phyloP scores from a whole-genome alignment of 1,284 basidiomycete genomes.

The Ustilago loliicola region DNA sequence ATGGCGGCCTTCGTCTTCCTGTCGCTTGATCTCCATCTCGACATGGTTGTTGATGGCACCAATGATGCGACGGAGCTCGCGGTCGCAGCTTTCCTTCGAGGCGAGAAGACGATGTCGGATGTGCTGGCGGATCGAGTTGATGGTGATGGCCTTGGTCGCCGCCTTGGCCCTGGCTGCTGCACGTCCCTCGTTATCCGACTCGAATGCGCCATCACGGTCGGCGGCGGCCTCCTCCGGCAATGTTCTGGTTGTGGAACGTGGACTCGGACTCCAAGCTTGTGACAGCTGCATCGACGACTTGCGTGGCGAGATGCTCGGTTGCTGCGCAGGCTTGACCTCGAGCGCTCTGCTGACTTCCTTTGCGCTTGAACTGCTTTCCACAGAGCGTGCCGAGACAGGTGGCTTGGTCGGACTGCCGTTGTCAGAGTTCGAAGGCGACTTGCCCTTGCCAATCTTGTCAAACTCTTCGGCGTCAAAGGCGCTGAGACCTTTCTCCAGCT shows the following conservation, averaged over 20 bases:
- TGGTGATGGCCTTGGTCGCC: constrained; percentile 62
- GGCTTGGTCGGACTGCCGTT: constrained; percentile 34
- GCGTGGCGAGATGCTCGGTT: constrained; percentile 24
- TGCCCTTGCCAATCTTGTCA: constrained; percentile 49
- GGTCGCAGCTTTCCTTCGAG: constrained; percentile 95
- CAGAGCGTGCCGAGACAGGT: constrained; percentile 31
- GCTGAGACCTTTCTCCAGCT: constrained; percentile 63
- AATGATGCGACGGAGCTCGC: constrained; percentile 90
- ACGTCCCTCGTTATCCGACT: constrained; percentile 46
- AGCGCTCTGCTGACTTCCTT: constrained; percentile 26
- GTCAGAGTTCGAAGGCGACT: constrained; percentile 30
- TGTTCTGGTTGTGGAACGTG: constrained; percentile 16
- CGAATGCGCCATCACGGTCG: constrained; percentile 25
- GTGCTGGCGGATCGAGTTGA: constrained; percentile 85
- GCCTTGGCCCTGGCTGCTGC: constrained; percentile 28
- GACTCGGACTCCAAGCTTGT: constrained; percentile 36
- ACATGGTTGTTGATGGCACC: constrained; percentile 93
- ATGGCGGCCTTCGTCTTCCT: constrained; percentile 73
- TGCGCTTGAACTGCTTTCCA: constrained; percentile 29
- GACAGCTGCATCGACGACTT: constrained; percentile 33
- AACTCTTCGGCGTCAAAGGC: constrained; percentile 61
- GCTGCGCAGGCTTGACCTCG: constrained; percentile 21
- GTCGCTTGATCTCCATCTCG: constrained; percentile 85
- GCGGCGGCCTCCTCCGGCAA: constrained; percentile 3
- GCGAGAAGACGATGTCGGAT: constrained; percentile 91